phyloP scores from a whole-genome alignment of 352 stramenopile species.

The Globisporangium spiculum region DNA sequence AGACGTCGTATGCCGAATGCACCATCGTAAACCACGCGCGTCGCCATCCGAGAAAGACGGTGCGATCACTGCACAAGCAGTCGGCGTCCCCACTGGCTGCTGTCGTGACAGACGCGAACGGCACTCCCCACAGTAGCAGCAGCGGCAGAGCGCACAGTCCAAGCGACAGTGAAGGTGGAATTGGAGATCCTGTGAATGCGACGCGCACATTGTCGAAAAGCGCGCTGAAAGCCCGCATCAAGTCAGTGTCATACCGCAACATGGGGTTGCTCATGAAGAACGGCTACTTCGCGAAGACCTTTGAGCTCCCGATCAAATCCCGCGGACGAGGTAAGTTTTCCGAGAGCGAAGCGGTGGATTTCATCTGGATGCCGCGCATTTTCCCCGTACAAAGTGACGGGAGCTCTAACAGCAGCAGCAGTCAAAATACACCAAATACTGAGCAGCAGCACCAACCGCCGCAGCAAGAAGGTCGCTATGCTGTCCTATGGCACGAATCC shows the following conservation, averaged over 20 bases:
- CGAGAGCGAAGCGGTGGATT: slow-evolving; percentile 25
- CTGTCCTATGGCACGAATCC: slow-evolving; percentile 48
- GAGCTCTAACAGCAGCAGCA: background rate
- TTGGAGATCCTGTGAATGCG: background rate
- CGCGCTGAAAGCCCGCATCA: slow-evolving; percentile 28
- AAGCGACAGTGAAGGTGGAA: background rate
- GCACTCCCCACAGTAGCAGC: slow-evolving; percentile 12
- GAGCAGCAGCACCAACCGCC: background rate
- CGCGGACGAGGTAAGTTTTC: slow-evolving; percentile 15
- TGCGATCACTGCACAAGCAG: slow-evolving; percentile 55
- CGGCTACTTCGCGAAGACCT: slow-evolving; percentile 42
- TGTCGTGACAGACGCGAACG: slow-evolving; percentile 30
- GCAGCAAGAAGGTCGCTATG: slow-evolving; percentile 1
- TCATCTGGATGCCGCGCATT: slow-evolving; percentile 42
- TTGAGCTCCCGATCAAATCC: slow-evolving; percentile 26
- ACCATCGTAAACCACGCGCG: slow-evolving; percentile 25
- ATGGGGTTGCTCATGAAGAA: slow-evolving; percentile 44
- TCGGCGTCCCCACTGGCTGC: slow-evolving; percentile 34
- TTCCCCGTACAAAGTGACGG: slow-evolving; percentile 19
- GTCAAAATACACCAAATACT: background rate
- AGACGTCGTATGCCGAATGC: slow-evolving; percentile 59
- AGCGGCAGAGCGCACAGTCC: background rate
- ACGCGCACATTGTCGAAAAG: slow-evolving; percentile 7
- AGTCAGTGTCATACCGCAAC: slow-evolving; percentile 51
- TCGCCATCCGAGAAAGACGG: slow-evolving; percentile 25